Conservation (phyloP, 345 rosid species). For the Hypericum androsaemum region DNA sequence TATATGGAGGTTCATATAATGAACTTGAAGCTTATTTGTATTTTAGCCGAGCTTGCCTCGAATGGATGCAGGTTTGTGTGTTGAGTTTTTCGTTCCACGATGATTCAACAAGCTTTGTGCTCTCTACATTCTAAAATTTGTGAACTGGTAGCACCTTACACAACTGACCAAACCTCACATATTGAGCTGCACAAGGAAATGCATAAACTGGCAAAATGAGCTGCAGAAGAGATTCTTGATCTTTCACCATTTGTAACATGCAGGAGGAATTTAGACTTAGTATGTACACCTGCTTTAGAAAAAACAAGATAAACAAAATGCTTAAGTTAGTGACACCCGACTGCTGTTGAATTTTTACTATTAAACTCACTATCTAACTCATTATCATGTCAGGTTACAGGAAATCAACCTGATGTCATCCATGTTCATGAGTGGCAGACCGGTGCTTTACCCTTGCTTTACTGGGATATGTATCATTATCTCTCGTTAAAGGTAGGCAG, state of each 20-base stretch:
- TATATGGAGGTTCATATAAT: constrained; percentile 47
- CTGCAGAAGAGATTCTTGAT: constrained; percentile 1
- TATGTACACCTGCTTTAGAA: constrained; percentile 1
- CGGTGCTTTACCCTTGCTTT: constrained; percentile 45
- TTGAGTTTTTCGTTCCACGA: constrained; percentile 4
- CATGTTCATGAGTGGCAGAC: constrained; percentile 62
- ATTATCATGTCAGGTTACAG: constrained; percentile 30
- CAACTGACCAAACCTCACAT: too few species aligned
- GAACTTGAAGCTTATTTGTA: constrained; percentile 51
- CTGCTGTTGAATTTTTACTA: constrained; percentile 1
- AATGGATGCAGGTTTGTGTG: constrained; percentile 50
- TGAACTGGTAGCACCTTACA: too few species aligned
- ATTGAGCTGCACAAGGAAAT: too few species aligned
- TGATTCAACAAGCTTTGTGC: too few species aligned
- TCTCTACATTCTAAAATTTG: too few species aligned
- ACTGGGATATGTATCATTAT: constrained; percentile 48
- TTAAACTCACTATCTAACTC: not conserved
- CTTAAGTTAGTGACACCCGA: constrained; percentile 8
- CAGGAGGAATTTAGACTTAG: constrained; percentile 5
- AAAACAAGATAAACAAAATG: not conserved
- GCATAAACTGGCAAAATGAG: not conserved
- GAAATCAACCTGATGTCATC: constrained; percentile 44
- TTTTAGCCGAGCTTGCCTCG: constrained; percentile 53
- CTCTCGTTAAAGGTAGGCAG: constrained; percentile 40
- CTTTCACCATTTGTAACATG: not conserved